Percentiles rank a stretch among this genome's conserved stretches.
These are phyloP conservation scores for Verticillium tricorpus DNA, from an alignment of 2,329 filamentous ascomycete species.

Conservation along the genomic window DNA sequence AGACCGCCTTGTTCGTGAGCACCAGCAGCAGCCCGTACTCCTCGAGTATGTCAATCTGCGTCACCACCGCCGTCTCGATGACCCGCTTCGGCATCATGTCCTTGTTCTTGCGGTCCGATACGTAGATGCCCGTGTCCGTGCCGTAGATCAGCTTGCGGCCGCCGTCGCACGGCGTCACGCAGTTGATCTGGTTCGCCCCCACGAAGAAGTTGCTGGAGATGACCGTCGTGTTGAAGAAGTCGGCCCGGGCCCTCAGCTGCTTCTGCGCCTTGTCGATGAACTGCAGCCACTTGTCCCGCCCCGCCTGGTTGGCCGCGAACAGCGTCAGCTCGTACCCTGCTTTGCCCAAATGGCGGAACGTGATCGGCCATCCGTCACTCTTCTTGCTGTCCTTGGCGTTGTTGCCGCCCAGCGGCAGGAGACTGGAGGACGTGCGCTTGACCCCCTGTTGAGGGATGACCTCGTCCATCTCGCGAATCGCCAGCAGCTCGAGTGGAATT, in stretches of 20 bases:
- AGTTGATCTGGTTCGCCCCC: conserved; percentile 79
- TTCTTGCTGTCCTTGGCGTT: conserved; percentile 51
- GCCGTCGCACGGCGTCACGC: conserved; percentile 90
- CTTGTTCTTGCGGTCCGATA: conserved; percentile 86
- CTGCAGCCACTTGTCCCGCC: conserved; percentile 95
- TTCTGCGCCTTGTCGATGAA: conserved; percentile 89
- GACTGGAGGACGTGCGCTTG: conserved; percentile 83
- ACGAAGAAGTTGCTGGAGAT: conserved; percentile 58
- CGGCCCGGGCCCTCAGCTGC: conserved; percentile 77
- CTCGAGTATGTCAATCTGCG: conserved; percentile 93
- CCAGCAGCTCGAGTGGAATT: conserved; percentile 87
- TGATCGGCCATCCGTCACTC: conserved; percentile 83
- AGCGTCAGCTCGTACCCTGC: conserved; percentile 90
- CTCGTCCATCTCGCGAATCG: conserved; percentile 96
- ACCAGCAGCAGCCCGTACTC: conserved; percentile 91
- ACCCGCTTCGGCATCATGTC: conserved; percentile 77
- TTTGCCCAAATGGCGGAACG: conserved; percentile 92
- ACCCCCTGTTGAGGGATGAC: conserved; percentile 77
- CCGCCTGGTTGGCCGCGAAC: conserved; percentile 79
- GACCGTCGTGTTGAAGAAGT: conserved; percentile 77
- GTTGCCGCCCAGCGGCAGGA: conserved; percentile 51
- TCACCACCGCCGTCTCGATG: conserved; percentile 81
- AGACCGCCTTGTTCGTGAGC: conserved; percentile 85
- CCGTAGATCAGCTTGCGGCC: conserved; percentile 92
- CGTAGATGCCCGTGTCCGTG: conserved; percentile 88